These are phyloP conservation scores for Starmera stellimalicola DNA, from an alignment of 1,139 yeast genomes.

Conservation along the genomic window DNA sequence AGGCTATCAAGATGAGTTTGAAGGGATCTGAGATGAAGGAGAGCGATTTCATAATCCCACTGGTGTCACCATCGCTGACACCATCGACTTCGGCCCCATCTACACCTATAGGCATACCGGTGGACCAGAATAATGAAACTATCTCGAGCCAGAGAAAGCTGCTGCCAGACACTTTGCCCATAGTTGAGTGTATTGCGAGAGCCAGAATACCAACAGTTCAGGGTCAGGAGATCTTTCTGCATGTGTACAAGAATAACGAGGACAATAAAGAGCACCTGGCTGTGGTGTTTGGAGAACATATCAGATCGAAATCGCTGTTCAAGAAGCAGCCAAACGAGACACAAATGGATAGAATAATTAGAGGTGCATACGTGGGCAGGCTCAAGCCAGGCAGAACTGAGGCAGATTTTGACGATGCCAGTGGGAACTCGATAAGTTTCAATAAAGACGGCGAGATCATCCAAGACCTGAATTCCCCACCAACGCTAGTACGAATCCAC, in stretches of 20 bases:
- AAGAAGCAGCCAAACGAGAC: slow-evolving; percentile 57
- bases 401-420: slow-evolving; percentile 53
- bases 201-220: slow-evolving; percentile 92
- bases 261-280: slow-evolving; percentile 95
- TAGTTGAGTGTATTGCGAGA: slow-evolving; percentile 81
- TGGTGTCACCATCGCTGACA: slow-evolving; percentile 18
- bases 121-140: slow-evolving; percentile 9
- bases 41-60: slow-evolving; percentile 7
- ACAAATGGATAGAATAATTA: slow-evolving; percentile 88
- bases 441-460: slow-evolving; percentile 43
- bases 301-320: slow-evolving; percentile 69
- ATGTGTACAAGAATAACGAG: slow-evolving; percentile 73
- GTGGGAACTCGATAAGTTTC: slow-evolving; percentile 35
- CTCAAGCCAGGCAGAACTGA: slow-evolving; percentile 73
- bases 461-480: slow-evolving; percentile 27
- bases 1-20: too few relatives aligned
- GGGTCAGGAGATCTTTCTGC: slow-evolving; percentile 89
- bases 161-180: slow-evolving; percentile 40
- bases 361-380: slow-evolving; percentile 93
- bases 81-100: slow-evolving; percentile 16
- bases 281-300: slow-evolving; percentile 90
- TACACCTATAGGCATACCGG: slow-evolving; percentile 21
- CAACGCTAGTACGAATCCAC: slow-evolving; percentile 72
- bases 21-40: too few relatives aligned
- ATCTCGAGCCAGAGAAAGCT: slow-evolving; percentile 18